A percentile compares a stretch with the other conserved stretches of the same genome.
phyloP scores from a whole-genome alignment of 768 basidiomycete genomes.

The Lentinula detonsa region DNA sequence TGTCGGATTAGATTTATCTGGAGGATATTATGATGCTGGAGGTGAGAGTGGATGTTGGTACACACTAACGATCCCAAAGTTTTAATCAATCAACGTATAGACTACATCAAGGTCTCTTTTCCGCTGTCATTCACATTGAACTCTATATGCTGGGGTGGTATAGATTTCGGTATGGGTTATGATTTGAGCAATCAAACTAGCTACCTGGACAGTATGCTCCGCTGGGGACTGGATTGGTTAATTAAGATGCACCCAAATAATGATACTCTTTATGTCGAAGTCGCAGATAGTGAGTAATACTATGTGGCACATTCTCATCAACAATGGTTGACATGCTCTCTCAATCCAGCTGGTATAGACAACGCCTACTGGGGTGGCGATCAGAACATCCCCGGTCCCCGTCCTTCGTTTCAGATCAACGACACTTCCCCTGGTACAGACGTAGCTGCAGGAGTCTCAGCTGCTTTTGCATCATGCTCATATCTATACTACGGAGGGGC shows the following conservation, averaged over 20 bases:
- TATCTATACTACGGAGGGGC: slow-evolving; percentile 64
- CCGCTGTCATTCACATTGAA: slow-evolving; percentile 83
- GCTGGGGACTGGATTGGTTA: slow-evolving; percentile 91
- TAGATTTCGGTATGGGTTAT: slow-evolving; percentile 82
- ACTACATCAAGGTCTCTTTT: slow-evolving; percentile 86
- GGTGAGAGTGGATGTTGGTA: slow-evolving; percentile 32
- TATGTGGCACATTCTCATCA: background rate
- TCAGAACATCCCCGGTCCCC: slow-evolving; percentile 61
- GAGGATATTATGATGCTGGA: slow-evolving; percentile 91
- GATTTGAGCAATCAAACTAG: slow-evolving; percentile 81
- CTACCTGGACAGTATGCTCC: slow-evolving; percentile 86
- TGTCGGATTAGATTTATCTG: slow-evolving; percentile 63
- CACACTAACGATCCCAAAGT: background rate
- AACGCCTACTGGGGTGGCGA: slow-evolving; percentile 91
- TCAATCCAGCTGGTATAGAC: slow-evolving; percentile 48
- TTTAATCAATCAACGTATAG: slow-evolving; percentile 25
- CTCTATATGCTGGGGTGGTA: slow-evolving; percentile 88
- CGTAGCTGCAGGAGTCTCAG: slow-evolving; percentile 75
- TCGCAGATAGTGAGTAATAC: slow-evolving; percentile 50
- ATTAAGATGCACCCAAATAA: slow-evolving; percentile 83
- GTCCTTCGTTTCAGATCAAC: slow-evolving; percentile 78
- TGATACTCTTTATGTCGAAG: slow-evolving; percentile 70
- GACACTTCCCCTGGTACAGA: slow-evolving; percentile 82
- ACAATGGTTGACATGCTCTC: slow-evolving; percentile 3
- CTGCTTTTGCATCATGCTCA: slow-evolving; percentile 85